A percentile compares a stretch with the other conserved stretches of the same genome.
phyloP scores from a whole-genome alignment of 495 filamentous ascomycete genomes.

The Bombardia bombarda region DNA sequence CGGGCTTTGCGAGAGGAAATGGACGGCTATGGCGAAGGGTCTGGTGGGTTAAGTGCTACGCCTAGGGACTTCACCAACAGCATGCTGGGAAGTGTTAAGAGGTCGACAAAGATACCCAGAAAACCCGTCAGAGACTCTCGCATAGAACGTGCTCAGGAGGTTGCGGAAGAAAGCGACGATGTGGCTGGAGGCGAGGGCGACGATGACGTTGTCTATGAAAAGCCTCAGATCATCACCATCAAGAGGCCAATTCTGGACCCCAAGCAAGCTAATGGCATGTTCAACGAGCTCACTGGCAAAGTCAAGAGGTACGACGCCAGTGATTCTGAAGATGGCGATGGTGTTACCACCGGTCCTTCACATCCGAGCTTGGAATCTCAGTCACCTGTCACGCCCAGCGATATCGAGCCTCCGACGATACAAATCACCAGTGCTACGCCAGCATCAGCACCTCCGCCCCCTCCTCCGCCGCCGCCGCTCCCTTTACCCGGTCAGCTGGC shows the following conservation, averaged over 20 bases:
- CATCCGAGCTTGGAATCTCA: slow-evolving; percentile 69
- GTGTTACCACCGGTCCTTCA: slow-evolving; percentile 67
- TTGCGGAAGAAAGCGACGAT: slow-evolving; percentile 30
- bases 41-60: slow-evolving; percentile 13
- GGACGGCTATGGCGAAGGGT: slow-evolving; percentile 55
- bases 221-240: slow-evolving; percentile 57
- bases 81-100: slow-evolving; percentile 58
- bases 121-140: slow-evolving; percentile 41
- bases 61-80: slow-evolving; percentile 40
- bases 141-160: slow-evolving; percentile 31
- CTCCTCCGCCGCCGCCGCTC: slow-evolving; percentile 25
- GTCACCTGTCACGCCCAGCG: slow-evolving; percentile 61
- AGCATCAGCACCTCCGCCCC: slow-evolving; percentile 21
- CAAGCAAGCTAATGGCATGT: slow-evolving; percentile 62
- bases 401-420: slow-evolving; percentile 46
- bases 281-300: slow-evolving; percentile 75
- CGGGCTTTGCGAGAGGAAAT: slow-evolving; percentile 90
- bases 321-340: slow-evolving; percentile 65
- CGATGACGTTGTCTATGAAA: slow-evolving; percentile 52
- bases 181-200: slow-evolving; percentile 40
- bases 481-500: slow-evolving; percentile 32
- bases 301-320: slow-evolving; percentile 63
- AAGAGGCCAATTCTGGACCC: slow-evolving; percentile 67
- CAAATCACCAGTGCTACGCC: slow-evolving; percentile 29
- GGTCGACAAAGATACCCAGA: slow-evolving; percentile 39